These are phyloP conservation scores for Nephelium lappaceum DNA, from an alignment of 345 rosid species.

Conservation along the genomic window DNA sequence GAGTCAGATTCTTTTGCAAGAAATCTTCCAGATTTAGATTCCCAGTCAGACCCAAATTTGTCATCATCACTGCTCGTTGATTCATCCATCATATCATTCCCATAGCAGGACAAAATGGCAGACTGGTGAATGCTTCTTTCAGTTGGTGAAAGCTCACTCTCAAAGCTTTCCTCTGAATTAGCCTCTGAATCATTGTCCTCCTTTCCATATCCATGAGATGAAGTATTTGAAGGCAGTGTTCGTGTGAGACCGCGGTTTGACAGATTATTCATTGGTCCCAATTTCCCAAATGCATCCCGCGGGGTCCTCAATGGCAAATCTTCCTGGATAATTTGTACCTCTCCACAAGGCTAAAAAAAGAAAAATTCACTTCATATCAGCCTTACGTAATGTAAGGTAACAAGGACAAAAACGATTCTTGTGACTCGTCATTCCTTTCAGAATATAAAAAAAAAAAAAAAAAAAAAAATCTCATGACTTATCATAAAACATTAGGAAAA, in stretches of 20 bases:
- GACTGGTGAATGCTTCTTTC: constrained; percentile 71
- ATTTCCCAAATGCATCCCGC: constrained; percentile 64
- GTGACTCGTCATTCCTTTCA: not conserved
- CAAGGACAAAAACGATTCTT: not conserved
- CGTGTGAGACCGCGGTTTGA: constrained; percentile 27
- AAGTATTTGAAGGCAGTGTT: constrained; percentile 33
- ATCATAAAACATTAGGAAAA: not conserved
- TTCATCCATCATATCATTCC: constrained; percentile 47
- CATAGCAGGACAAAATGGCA: constrained; percentile 45
- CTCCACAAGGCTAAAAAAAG: constrained; percentile 70
- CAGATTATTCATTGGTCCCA: constrained; percentile 49
- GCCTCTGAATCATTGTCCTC: constrained; percentile 53
- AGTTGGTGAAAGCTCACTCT: constrained; percentile 67
- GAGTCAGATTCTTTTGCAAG: constrained; percentile 30
- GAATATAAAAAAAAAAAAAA: not conserved
- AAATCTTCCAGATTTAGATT: constrained; percentile 37
- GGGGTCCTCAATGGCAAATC: constrained; percentile 82
- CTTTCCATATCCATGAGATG: constrained; percentile 40
- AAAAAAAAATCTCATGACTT: not conserved
- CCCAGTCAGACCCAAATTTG: constrained; percentile 35
- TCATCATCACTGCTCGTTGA: constrained; percentile 79
- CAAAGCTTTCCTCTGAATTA: constrained; percentile 79
- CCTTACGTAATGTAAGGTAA: not conserved
- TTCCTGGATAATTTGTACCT: constrained; percentile 86
- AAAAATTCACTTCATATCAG: constrained; percentile 25